Evolutionary conservation across 306 rosid species (phyloP).

Genomic region (Cucurbita argyrosperma): DNA sequence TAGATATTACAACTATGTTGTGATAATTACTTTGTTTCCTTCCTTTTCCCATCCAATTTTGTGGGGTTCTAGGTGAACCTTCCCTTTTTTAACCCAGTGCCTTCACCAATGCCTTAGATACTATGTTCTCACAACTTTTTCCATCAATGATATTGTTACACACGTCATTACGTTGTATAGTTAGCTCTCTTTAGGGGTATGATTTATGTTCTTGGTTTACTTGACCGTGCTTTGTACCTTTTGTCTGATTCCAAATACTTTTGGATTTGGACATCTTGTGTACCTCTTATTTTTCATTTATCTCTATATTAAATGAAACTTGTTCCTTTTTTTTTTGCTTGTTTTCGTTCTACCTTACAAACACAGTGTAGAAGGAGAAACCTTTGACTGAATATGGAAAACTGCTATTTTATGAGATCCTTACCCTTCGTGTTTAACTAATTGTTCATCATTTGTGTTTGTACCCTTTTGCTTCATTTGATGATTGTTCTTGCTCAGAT

Average conservation of each 20-base stretch:
- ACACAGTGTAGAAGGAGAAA: background rate
- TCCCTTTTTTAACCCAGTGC: too few species aligned
- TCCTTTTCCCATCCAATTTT: too few species aligned
- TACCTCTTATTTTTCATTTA: background rate
- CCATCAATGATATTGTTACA: too few species aligned
- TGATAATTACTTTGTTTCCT: too few species aligned
- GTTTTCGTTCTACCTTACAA: background rate
- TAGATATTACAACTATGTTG: too few species aligned
- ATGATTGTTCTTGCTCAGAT: background rate
- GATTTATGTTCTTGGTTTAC: background rate
- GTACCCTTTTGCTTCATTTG: background rate
- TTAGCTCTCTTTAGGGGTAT: background rate
- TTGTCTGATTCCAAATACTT: background rate
- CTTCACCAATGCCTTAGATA: too few species aligned
- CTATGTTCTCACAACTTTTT: too few species aligned
- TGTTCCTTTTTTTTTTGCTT: background rate
- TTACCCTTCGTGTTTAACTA: background rate
- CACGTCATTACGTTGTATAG: background rate
- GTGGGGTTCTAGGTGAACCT: too few species aligned
- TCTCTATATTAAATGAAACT: background rate
- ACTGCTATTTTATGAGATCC: background rate
- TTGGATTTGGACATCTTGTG: background rate
- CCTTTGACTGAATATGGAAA: background rate
- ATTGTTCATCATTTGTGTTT: background rate
- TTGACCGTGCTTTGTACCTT: background rate